A percentile compares a stretch with the other conserved stretches of the same genome.
Evolutionary conservation across 768 basidiomycete species (phyloP).

Genomic region (Jaapia argillacea): DNA sequence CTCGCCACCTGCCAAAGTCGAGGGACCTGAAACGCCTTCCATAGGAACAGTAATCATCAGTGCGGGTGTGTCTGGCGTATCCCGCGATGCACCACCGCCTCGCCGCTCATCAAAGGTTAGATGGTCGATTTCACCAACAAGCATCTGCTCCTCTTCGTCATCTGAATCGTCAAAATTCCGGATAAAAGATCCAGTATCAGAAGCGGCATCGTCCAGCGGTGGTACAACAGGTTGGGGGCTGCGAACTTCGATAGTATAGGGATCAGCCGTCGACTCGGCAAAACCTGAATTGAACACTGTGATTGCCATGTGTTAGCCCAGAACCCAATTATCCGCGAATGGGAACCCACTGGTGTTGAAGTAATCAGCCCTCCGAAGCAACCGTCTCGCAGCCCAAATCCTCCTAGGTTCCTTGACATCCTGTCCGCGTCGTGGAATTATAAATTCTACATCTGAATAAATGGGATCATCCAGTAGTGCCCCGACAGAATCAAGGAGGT

Average conservation of each 20-base stretch:
- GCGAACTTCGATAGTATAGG: slow-evolving; percentile 14
- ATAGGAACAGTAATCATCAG: too few relatives aligned
- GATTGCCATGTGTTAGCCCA: slow-evolving; percentile 3
- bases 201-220: slow-evolving; percentile 24
- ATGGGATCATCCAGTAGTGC: slow-evolving; percentile 67
- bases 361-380: slow-evolving; percentile 68
- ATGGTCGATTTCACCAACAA: too few relatives aligned
- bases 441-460: slow-evolving; percentile 80
- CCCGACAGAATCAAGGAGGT: slow-evolving; percentile 63
- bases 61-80: too few relatives aligned
- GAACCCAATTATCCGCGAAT: not conserved
- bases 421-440: slow-evolving; percentile 46
- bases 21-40: too few relatives aligned
- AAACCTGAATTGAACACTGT: slow-evolving; percentile 71
- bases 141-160: slow-evolving; percentile 42
- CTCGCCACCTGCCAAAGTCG: not conserved
- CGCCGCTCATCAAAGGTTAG: too few relatives aligned
- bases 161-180: slow-evolving; percentile 40
- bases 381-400: slow-evolving; percentile 61
- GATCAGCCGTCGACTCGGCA: slow-evolving; percentile 38
- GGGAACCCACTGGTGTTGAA: slow-evolving; percentile 56
- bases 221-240: too few relatives aligned
- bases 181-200: slow-evolving; percentile 32
- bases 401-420: slow-evolving; percentile 25
- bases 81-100: too few relatives aligned